Conservation (phyloP, 2,329 filamentous ascomycete genomes). For the Acrocalymma vagum region DNA sequence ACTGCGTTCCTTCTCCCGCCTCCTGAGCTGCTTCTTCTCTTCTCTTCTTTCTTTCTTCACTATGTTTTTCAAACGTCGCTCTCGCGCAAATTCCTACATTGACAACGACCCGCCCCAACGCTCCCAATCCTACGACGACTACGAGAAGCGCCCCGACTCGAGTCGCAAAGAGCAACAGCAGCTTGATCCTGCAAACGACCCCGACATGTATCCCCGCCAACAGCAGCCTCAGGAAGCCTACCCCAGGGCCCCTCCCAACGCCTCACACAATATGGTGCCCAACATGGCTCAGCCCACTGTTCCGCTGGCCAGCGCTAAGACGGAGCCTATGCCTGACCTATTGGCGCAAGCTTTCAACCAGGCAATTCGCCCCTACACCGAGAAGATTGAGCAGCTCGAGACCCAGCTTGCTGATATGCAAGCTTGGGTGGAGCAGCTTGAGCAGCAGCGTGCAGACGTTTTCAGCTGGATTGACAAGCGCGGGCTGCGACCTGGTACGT, state of each 20-base stretch:
- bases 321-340: slow-evolving; percentile 59
- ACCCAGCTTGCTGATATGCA: slow-evolving; percentile 60
- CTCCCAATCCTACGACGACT: slow-evolving; percentile 50
- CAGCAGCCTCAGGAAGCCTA: slow-evolving; percentile 51
- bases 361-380: slow-evolving; percentile 60
- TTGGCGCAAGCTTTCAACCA: slow-evolving; percentile 63
- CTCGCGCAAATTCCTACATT: slow-evolving; percentile 57
- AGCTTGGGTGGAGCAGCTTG: slow-evolving; percentile 59
- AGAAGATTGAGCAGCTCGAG: slow-evolving; percentile 62
- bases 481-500: slow-evolving; percentile 60
- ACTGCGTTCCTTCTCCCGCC: slow-evolving; percentile 21
- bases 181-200: slow-evolving; percentile 36
- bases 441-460: slow-evolving; percentile 60
- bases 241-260: slow-evolving; percentile 24
- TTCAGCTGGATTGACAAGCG: slow-evolving; percentile 66
- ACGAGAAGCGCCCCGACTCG: slow-evolving; percentile 50
- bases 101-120: slow-evolving; percentile 54
- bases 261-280: slow-evolving; percentile 31
- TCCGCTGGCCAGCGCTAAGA: slow-evolving; percentile 28
- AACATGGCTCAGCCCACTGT: slow-evolving; percentile 33
- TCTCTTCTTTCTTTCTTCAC: slow-evolving; percentile 32
- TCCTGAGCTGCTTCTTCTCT: slow-evolving; percentile 23
- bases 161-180: slow-evolving; percentile 46
- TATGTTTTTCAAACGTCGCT: slow-evolving; percentile 61
- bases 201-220: slow-evolving; percentile 56